These are phyloP conservation scores for Pterulicium gracile DNA, from an alignment of 1,284 basidiomycete genomes.

Conservation along the genomic window DNA sequence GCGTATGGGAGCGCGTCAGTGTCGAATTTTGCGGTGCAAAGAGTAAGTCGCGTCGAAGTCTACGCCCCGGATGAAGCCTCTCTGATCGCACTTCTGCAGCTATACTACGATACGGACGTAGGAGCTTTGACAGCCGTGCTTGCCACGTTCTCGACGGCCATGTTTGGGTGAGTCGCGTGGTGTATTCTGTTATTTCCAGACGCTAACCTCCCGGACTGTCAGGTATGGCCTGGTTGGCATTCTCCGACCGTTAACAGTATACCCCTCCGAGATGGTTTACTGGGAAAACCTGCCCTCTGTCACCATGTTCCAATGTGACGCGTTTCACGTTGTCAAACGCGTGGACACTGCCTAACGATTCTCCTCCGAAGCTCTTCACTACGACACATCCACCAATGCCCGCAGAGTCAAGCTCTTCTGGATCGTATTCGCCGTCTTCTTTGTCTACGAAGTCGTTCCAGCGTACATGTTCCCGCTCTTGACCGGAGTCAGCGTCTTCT, in stretches of 20 bases:
- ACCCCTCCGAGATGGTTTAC: conserved; percentile 65
- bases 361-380: conserved; percentile 43
- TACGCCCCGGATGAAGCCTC: no score
- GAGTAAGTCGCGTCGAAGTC: conserved; percentile 25
- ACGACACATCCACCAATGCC: conserved; percentile 30
- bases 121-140: conserved; percentile 47
- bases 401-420: conserved; percentile 55
- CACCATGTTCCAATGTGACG: no score
- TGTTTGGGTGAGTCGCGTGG: conserved; percentile 38
- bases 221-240: conserved; percentile 51
- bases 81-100: no score
- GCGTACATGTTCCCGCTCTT: conserved; percentile 53
- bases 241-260: conserved; percentile 48
- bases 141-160: conserved; percentile 53
- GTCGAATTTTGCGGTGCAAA: conserved; percentile 50
- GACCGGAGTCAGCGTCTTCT: conserved; percentile 46
- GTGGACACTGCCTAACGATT: no score
- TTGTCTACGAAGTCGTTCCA: conserved; percentile 44
- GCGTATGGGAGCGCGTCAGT: conserved; percentile 40
- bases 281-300: no score
- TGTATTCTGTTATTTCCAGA: neutral
- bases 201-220: neutral
- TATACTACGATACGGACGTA: conserved; percentile 49
- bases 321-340: no score
- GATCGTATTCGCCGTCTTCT: conserved; percentile 44